These are phyloP conservation scores for Zygotorulaspora danielsina DNA, from an alignment of 805 yeast genomes.

Conservation along the genomic window DNA sequence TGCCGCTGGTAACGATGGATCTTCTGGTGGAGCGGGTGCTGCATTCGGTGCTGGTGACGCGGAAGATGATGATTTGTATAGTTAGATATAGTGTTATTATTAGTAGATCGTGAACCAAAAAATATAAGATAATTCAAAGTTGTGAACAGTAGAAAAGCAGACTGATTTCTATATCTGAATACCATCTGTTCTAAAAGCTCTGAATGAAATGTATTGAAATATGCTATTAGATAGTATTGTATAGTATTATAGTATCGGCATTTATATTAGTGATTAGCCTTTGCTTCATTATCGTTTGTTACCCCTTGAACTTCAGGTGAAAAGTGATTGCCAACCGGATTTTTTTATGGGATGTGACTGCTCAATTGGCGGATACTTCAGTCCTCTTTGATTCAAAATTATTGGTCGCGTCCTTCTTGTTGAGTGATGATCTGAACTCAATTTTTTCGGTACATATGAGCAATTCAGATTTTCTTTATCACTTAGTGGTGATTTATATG, in stretches of 20 bases:
- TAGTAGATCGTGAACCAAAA: not conserved
- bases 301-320: conserved; percentile 16
- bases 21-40: conserved; percentile 39
- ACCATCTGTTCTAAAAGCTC: too few species aligned
- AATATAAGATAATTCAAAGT: not conserved
- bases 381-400: conserved; percentile 15
- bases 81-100: conserved; percentile 23
- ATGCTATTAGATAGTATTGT: too few species aligned
- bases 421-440: conserved; percentile 1
- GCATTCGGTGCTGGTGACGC: conserved; percentile 44
- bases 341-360: conserved; percentile 13
- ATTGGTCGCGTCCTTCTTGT: conserved; percentile 17
- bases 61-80: conserved; percentile 67
- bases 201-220: conserved; percentile 1
- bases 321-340: conserved; percentile 23
- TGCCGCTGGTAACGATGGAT: conserved; percentile 29
- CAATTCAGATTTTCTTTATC: conserved; percentile 11
- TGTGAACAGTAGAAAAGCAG: too few species aligned
- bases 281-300: too few species aligned
- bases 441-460: conserved; percentile 6
- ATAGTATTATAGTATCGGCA: too few species aligned
- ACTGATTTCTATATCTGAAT: too few species aligned
- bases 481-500: conserved; percentile 13
- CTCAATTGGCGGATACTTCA: conserved; percentile 10
- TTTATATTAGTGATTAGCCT: too few species aligned